phyloP scores from a whole-genome alignment of 257 asterid genomes.

The Coffea eugenioides region DNA sequence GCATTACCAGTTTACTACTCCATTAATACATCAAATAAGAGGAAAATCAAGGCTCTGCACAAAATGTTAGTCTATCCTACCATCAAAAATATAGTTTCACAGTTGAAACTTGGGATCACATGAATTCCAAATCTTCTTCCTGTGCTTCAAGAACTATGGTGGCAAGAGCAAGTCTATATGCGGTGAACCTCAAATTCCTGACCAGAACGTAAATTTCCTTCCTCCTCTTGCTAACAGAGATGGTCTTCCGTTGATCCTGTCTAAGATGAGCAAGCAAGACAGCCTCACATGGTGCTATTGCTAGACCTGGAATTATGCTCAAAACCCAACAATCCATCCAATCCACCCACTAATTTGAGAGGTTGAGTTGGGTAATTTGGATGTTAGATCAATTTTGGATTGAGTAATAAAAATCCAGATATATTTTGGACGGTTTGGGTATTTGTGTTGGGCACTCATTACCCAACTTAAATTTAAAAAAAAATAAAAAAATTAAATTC shows the following conservation, averaged over 20 bases:
- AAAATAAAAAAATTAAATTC: no score
- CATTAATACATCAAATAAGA: no score
- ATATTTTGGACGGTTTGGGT: no score
- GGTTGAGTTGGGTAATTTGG: no score
- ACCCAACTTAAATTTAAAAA: no score
- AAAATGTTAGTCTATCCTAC: neutral
- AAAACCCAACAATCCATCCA: no score
- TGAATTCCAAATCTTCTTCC: slow-evolving; percentile 22
- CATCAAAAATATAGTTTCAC: neutral
- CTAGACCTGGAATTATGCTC: slow-evolving; percentile 8
- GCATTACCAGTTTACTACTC: no score
- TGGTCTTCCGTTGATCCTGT: slow-evolving; percentile 66
- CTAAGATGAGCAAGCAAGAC: slow-evolving; percentile 59
- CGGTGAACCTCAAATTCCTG: slow-evolving; percentile 83
- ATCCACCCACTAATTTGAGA: no score
- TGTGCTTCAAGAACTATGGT: slow-evolving; percentile 57
- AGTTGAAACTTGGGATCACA: slow-evolving; percentile 30
- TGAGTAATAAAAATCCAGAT: no score
- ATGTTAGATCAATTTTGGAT: no score
- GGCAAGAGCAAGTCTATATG: slow-evolving; percentile 85
- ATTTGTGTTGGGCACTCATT: no score
- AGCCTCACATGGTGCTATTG: slow-evolving; percentile 72
- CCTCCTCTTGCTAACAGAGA: slow-evolving; percentile 48
- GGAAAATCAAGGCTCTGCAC: neutral
- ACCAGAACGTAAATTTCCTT: slow-evolving; percentile 83